Evolutionary conservation across 148 eudicot genomes (phyloP).

Genomic region (Fagopyrum homotropicum): DNA sequence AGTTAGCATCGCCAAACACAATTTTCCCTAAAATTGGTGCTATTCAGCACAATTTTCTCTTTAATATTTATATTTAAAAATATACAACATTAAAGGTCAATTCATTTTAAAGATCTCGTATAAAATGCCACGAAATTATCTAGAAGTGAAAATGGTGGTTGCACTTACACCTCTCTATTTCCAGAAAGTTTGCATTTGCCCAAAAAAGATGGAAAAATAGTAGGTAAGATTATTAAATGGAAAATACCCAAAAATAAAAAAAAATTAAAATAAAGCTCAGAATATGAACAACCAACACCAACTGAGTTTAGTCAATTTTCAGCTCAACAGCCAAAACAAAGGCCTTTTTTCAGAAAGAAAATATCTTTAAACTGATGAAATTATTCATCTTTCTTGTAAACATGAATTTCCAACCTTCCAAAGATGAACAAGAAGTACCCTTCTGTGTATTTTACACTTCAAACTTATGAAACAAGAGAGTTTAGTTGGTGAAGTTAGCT

Average conservation of each 20-base stretch:
- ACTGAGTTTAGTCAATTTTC: background rate
- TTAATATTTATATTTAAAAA: too few relatives aligned
- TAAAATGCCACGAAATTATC: background rate
- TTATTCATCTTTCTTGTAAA: background rate
- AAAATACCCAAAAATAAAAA: background rate
- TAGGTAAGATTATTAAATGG: background rate
- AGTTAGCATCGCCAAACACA: too few relatives aligned
- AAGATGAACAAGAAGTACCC: background rate
- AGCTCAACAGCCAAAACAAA: conserved; percentile 4
- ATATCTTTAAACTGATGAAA: background rate
- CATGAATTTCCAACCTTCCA: background rate
- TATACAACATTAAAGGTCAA: background rate
- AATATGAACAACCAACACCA: conserved; percentile 7
- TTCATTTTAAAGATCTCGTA: background rate
- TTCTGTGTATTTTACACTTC: background rate
- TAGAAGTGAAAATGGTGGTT: background rate
- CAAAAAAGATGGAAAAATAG: background rate
- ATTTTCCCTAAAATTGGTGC: too few relatives aligned
- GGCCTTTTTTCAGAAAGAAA: background rate
- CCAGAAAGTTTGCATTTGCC: background rate
- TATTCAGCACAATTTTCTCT: too few relatives aligned
- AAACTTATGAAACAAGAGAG: conserved; percentile 3
- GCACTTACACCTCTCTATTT: background rate
- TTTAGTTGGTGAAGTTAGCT: conserved; percentile 13
- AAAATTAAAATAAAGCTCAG: background rate